Conservation (phyloP, 139 green algal genomes). For the Chlorella sp. region DNA sequence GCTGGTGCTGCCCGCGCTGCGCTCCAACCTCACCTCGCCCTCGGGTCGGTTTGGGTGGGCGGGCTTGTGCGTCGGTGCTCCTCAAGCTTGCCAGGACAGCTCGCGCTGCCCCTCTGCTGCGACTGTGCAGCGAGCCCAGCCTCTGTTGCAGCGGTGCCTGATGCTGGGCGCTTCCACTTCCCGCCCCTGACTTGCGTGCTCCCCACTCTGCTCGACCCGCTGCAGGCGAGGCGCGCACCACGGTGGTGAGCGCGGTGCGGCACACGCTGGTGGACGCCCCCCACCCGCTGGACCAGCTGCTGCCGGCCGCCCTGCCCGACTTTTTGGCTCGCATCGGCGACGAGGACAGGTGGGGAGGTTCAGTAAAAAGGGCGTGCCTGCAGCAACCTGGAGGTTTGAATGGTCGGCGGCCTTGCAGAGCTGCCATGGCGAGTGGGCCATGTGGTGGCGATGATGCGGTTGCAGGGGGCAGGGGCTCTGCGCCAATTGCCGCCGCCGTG, state of each 20-base stretch:
- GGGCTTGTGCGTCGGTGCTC: not conserved
- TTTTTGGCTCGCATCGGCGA: conserved; percentile 78
- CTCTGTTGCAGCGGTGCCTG: no score
- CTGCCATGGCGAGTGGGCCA: no score
- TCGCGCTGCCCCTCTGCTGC: no score
- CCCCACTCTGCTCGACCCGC: not conserved
- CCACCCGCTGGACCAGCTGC: conserved; percentile 71
- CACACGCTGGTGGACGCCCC: conserved; percentile 70
- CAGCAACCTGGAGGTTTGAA: no score
- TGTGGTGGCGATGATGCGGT: no score
- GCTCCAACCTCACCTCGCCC: conserved; percentile 27
- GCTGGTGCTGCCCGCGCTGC: conserved; percentile 60
- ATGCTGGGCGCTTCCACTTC: no score
- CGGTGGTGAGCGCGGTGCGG: conserved; percentile 76
- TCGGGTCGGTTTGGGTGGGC: not conserved
- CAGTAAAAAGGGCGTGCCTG: no score
- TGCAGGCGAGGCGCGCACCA: conserved; percentile 31
- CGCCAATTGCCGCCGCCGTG: not conserved
- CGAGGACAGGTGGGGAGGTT: conserved; percentile 44
- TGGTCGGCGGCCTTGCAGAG: no score
- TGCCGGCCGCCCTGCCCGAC: conserved; percentile 55
- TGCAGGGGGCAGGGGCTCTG: no score
- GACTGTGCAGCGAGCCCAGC: no score
- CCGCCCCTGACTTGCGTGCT: not conserved
- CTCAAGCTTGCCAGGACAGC: no score